These are phyloP conservation scores for Nannizzia gypsea DNA, from an alignment of 2,329 filamentous ascomycete species.

Conservation along the genomic window DNA sequence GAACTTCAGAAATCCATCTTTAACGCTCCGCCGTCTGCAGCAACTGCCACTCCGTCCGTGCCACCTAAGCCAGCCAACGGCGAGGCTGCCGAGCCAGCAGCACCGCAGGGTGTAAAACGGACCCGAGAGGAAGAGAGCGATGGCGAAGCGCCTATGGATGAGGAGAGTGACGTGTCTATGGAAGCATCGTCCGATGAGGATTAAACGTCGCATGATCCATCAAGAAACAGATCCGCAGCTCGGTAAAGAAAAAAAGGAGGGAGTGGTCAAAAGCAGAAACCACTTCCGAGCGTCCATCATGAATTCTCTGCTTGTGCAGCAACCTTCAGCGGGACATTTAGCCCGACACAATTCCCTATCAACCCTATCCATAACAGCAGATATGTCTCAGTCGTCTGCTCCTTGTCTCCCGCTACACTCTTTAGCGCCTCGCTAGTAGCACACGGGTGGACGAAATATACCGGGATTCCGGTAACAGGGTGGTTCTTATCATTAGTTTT, in stretches of 20 bases:
- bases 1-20: conserved; percentile 72
- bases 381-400: conserved; percentile 50
- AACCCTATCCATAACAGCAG: conserved; percentile 82
- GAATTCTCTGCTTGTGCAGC: conserved; percentile 15
- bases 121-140: conserved; percentile 53
- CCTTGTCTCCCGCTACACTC: conserved; percentile 39
- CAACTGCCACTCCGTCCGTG: conserved; percentile 32
- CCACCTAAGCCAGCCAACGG: conserved; percentile 34
- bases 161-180: conserved; percentile 57
- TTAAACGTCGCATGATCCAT: conserved; percentile 23
- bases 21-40: conserved; percentile 44
- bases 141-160: conserved; percentile 47
- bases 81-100: conserved; percentile 39
- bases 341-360: conserved; percentile 65
- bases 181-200: conserved; percentile 65
- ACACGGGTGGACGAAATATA: conserved; percentile 90
- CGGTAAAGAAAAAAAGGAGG: neutral
- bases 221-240: neutral
- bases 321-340: conserved; percentile 63
- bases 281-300: neutral
- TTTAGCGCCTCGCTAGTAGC: conserved; percentile 71
- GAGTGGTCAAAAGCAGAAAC: neutral
- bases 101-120: conserved; percentile 54
- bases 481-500: conserved; percentile 52
- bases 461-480: conserved; percentile 63